phyloP scores from a whole-genome alignment of 2,329 filamentous ascomycete species.

The Dactylellina cionopaga region DNA sequence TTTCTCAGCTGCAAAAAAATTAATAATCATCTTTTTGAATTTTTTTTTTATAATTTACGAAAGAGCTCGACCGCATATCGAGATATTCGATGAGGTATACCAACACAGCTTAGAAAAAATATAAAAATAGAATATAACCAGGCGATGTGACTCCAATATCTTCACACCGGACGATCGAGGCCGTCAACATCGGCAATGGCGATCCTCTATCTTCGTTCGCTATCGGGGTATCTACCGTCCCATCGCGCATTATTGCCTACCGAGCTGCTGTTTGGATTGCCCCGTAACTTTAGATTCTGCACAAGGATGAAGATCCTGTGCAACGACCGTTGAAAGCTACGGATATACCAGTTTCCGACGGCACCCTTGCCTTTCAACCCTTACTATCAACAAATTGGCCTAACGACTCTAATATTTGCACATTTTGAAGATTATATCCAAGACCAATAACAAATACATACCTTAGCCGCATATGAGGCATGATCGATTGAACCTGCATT shows the following conservation, averaged over 20 bases:
- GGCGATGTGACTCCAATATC: conserved; percentile 22
- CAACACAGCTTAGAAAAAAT: conserved; percentile 7
- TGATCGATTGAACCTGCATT: neutral
- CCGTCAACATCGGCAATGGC: neutral
- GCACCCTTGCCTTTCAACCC: neutral
- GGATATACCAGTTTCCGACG: neutral
- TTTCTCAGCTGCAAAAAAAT: no score
- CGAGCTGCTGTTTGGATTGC: neutral
- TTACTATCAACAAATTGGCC: neutral
- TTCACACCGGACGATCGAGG: conserved; percentile 19
- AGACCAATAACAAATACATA: neutral
- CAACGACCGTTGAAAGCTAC: neutral
- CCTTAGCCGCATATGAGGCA: neutral
- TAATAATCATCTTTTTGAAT: no score
- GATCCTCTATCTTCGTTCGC: conserved; percentile 2
- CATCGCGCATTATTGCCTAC: conserved; percentile 10
- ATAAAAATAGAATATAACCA: conserved; percentile 24
- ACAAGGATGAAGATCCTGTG: neutral
- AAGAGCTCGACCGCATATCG: conserved; percentile 14
- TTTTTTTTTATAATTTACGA: no score
- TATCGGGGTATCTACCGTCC: conserved; percentile 9
- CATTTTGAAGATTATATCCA: neutral
- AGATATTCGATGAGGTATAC: conserved; percentile 12
- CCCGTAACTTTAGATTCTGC: conserved; percentile 17
- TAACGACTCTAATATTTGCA: no score